Percentiles rank a stretch among this genome's conserved stretches.
These are phyloP conservation scores for Achaetomium macrosporum DNA, from an alignment of 2,329 filamentous ascomycete genomes.

Conservation along the genomic window DNA sequence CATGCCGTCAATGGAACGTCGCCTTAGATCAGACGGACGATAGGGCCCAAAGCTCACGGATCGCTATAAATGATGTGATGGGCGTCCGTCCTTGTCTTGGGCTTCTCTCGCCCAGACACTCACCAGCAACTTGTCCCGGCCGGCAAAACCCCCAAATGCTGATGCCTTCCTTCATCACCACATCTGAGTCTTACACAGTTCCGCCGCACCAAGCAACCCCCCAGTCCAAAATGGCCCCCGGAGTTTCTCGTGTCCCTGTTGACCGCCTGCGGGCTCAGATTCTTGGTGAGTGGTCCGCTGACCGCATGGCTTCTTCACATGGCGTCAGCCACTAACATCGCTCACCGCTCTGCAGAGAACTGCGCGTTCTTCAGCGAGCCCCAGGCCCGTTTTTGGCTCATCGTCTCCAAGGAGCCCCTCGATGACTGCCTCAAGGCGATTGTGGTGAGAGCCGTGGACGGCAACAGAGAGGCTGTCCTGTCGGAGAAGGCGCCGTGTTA, in stretches of 20 bases:
- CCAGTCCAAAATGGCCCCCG: conserved; percentile 14
- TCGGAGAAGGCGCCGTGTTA: conserved; percentile 29
- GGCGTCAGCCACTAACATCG: conserved; percentile 6
- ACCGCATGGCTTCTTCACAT: background rate
- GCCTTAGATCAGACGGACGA: too few relatives aligned
- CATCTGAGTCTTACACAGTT: conserved; percentile 5
- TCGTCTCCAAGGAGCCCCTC: conserved; percentile 26
- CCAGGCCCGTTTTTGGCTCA: conserved; percentile 18
- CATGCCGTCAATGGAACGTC: too few relatives aligned
- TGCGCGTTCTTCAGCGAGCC: conserved; percentile 25
- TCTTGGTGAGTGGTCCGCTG: conserved; percentile 18
- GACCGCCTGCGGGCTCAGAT: conserved; percentile 15
- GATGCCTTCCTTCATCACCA: conserved; percentile 10
- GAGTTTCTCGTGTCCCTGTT: background rate
- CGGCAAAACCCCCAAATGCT: conserved; percentile 16
- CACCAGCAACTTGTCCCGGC: background rate
- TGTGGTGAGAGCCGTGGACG: conserved; percentile 22
- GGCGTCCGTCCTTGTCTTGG: background rate
- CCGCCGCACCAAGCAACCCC: background rate
- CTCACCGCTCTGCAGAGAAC: conserved; percentile 23
- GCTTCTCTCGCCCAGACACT: background rate
- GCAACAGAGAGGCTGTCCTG: conserved; percentile 28
- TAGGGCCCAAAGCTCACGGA: too few relatives aligned
- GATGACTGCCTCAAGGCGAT: conserved; percentile 26
- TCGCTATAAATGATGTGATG: too few relatives aligned